A percentile compares a stretch with the other conserved stretches of the same genome.
Evolutionary conservation across 805 yeast species (phyloP).

Genomic region (Starmerella lactis-condensi): DNA sequence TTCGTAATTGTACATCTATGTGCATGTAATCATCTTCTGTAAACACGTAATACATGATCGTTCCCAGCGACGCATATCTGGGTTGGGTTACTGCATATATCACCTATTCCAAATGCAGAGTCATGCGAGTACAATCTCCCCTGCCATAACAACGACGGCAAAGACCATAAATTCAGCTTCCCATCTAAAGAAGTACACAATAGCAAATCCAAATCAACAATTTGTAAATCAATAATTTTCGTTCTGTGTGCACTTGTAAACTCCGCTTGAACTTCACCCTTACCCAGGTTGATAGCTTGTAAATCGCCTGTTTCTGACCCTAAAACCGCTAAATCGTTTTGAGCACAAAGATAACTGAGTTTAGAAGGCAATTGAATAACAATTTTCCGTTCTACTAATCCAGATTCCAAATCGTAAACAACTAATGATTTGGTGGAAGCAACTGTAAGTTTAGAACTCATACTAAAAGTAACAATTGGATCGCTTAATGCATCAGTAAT

Average conservation of each 20-base stretch:
- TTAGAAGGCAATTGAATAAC: no score
- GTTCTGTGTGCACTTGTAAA: slow-evolving; percentile 15
- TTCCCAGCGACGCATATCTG: slow-evolving; percentile 14
- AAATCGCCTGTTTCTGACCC: slow-evolving; percentile 15
- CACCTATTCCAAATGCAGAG: slow-evolving; percentile 14
- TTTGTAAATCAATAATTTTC: slow-evolving; percentile 10
- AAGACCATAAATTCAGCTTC: slow-evolving; percentile 17
- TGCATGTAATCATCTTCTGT: slow-evolving; percentile 7
- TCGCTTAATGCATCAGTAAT: no score
- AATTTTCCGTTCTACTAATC: no score
- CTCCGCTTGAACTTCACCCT: slow-evolving; percentile 15
- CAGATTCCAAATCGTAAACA: no score
- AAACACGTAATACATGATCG: slow-evolving; percentile 16
- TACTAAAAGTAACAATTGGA: no score
- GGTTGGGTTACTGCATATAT: slow-evolving; percentile 7
- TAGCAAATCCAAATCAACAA: slow-evolving; percentile 2
- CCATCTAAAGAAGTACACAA: slow-evolving; percentile 18
- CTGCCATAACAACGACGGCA: slow-evolving; percentile 15
- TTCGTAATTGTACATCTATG: no score
- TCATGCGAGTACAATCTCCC: slow-evolving; percentile 17
- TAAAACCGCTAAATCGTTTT: slow-evolving; percentile 9
- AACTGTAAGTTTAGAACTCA: no score
- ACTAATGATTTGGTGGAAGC: no score
- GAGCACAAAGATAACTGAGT: no score
- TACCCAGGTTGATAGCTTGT: slow-evolving; percentile 10